Evolutionary conservation across 1,284 basidiomycete genomes (phyloP), one percentile per base, ranked within the genome.

Genomic region (Fomitopsis betulina): DNA sequence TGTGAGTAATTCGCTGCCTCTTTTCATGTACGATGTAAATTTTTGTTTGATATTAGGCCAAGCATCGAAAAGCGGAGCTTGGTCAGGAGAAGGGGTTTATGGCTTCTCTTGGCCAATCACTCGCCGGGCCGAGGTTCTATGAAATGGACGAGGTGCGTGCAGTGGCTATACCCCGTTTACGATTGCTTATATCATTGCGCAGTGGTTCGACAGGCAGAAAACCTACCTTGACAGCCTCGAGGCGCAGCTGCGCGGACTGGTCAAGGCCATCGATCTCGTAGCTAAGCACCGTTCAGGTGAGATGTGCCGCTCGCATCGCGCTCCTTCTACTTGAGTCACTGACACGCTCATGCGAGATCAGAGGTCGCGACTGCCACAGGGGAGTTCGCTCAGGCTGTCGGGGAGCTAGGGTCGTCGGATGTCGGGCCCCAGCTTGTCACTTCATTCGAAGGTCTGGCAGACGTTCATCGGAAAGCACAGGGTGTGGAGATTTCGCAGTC

Each of bases 201-300:
- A 94, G 84, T 99, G 95, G 94, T 99, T 98, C 67, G 93, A 97
- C 67, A 83, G 85, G 62, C 90, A 96, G 70, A 92, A 89, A 60
- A 73, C 79, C 0, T 95, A 94, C 69, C 80, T 99, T 21, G 95
- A 98, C 65, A 87, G 86, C 53, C 82, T 99, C 12, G 97, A 99
- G 73, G 83, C 85, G 0, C 94, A 97, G 65, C 80, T 99, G 30
- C 90, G 91, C 49, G 84, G 87, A 1, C 78, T 98, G 5, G 89
- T 93, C 57, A 95, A 91, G 72, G 83, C 92, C 0, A 89, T 99
- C 43, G 91, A 96, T 58, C 59, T 79, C 0, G 91, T 95, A 7
- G 82, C 91, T 15, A 94, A 90, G 64, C 87, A 93, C 58, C 87
- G 95, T 37, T 74, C 84, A 58, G 87, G 90, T 55, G 52, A 39